Evolutionary conservation across 2,329 filamentous ascomycete species (phyloP), one percentile per base, ranked within the genome.

Genomic region (Fusarium camptoceras): DNA sequence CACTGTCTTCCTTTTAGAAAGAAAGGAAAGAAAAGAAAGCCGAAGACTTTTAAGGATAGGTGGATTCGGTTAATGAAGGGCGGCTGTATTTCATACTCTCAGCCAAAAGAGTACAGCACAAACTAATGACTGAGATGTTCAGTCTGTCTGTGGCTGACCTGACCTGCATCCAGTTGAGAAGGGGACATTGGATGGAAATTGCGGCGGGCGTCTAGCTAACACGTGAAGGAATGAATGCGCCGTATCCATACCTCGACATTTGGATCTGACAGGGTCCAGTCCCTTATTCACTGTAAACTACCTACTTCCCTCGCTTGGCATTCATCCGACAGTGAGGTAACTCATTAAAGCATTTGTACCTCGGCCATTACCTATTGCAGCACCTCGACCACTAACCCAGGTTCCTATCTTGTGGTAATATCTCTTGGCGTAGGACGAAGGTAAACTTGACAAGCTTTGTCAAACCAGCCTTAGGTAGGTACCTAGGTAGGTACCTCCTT

Each of bases 151-250:
- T 59, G 46, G 56, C 39, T 42, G 56, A 50, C 44, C 43, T 50
- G 59, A 15, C 49, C 55, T 59, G 31, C 34, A 37, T 59, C 55
- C 28, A 61, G 37, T 48, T 44, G 47, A 28, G 61, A 42, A 59
- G 46, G 34, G 50, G 55, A 70, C 44, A 63, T 60, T 53, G 66
- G 42, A 70, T 66, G 55, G 59, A 66, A 70, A 64, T 70, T 70
- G 48, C 62, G 37, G 46, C 66, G 56, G 58, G 44, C 34, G 56
- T 55, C 37, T 41, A 46, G 53, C 62, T 68, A 60, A 68, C 67
- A 70, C 67, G 67, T 70, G 63, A 64, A 64, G 67, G 67, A 71
- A 70, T 70, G 67, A 71, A 70, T 71, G 67, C 46, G 58, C 58
- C 28, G 28, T 55, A 42, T 27, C 39, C 41, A 62, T 61, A 63